Conservation (phyloP, 345 rosid genomes). For the Eucalyptus cloeziana region DNA sequence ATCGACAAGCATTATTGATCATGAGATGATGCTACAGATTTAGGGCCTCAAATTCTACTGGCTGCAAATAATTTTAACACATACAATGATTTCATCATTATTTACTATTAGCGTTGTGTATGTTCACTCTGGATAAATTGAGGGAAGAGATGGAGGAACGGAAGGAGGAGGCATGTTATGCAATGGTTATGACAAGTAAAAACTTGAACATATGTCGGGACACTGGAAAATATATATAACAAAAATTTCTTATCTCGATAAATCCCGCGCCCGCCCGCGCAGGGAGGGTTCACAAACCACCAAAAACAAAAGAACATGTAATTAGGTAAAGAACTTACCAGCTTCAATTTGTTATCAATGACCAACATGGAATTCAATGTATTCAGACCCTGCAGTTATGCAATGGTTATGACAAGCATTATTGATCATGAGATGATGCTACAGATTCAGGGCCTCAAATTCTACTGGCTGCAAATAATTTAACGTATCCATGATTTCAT, state of each 20-base stretch:
- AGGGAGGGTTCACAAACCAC: too few relatives aligned
- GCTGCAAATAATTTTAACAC: not conserved
- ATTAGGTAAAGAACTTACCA: constrained; percentile 18
- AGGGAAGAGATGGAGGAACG: not conserved
- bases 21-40: not conserved
- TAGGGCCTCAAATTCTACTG: not conserved
- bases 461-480: not conserved
- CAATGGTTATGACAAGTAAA: not conserved
- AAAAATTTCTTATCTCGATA: not conserved
- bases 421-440: not conserved
- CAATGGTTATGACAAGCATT: not conserved
- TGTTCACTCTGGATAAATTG: not conserved
- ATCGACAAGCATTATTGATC: not conserved
- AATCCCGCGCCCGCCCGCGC: too few relatives aligned
- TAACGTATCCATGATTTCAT: not conserved
- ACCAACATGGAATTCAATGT: constrained; percentile 33
- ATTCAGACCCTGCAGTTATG: constrained; percentile 31
- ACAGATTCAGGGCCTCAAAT: not conserved
- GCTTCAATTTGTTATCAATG: constrained; percentile 35
- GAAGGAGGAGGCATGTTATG: not conserved
- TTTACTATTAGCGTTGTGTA: not conserved
- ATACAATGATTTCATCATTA: not conserved
- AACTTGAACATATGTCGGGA: not conserved
- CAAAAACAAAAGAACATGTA: not conserved
- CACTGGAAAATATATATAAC: not conserved